Evolutionary conservation across 768 basidiomycete genomes (phyloP), one percentile per base, ranked within the genome.

Genomic region (Tephrocybe sp.): DNA sequence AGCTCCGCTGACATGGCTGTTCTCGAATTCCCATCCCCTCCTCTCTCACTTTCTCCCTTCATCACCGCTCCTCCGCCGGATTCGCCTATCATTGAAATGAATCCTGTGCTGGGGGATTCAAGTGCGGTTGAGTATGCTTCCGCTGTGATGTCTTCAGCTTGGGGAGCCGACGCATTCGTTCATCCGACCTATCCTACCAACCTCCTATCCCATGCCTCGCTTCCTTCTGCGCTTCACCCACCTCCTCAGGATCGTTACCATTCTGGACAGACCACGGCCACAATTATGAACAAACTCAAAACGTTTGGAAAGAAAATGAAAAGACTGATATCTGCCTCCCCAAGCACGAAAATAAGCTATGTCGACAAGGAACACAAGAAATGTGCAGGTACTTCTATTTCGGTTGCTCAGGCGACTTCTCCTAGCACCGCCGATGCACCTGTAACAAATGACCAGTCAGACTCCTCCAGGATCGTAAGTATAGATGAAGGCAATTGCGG

Each of bases 91-190:
- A 42, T 56, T n/a, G 36, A 34, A 7, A 19, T 25, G n/a, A 18
- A 38, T 38, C 7, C 37, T 13, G 15, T 27, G 13, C 25, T 48
- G 39, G 43, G 50, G 16, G 47, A 61, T 37, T 57, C 59, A 25
- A 64, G 64, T 44, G 62, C 63, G 13, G 55, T 63, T 16, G 64
- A 68, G 30, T 70, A 68, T 50, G 69, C 69, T 40, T 55, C 61
- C 19, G 69, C 68, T 33, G 50, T 70, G 37, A 57, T 69, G 47
- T 64, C 64, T 40, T 68, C 68, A 42, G 63, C 66, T 19, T 68
- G 65, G 68, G 62, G 60, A 42, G 34, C 36, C 7, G 55, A 56
- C 31, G 21, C 53, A 23, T 49, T 45, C 25, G 37, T 56, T 11
- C 51, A 43, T 23, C 47, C 55, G 6, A 51, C 36, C 19, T 56